These are phyloP conservation scores for Suillus subalutaceus DNA, from an alignment of 768 basidiomycete species.

Conservation along the genomic window DNA sequence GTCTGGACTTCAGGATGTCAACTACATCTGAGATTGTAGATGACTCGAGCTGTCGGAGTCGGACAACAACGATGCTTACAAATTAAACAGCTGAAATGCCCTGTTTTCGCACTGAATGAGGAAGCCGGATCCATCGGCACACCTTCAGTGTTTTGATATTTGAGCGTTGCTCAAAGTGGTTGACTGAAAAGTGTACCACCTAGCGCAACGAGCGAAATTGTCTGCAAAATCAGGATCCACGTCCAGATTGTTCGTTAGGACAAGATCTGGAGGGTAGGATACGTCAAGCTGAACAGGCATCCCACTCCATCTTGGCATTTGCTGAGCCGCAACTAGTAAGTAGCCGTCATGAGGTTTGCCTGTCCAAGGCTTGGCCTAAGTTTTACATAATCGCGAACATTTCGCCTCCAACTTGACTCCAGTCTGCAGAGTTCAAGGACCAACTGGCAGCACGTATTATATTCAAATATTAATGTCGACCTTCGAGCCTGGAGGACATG, in stretches of 20 bases:
- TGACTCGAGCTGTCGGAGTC: too few relatives aligned
- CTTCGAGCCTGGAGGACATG: too few relatives aligned
- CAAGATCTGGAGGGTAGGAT: conserved; percentile 17
- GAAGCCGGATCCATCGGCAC: conserved; percentile 69
- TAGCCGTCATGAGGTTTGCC: not conserved
- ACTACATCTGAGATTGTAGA: too few relatives aligned
- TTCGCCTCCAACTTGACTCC: not conserved
- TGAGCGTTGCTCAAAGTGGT: not conserved
- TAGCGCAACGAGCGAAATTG: conserved; percentile 58
- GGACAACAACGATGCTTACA: too few relatives aligned
- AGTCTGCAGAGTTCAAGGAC: too few relatives aligned
- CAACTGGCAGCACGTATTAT: too few relatives aligned
- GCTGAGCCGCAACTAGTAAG: not conserved
- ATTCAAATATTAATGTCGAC: too few relatives aligned
- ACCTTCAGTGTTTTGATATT: conserved; percentile 47
- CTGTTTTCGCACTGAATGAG: conserved; percentile 75
- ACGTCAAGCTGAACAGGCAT: conserved; percentile 34
- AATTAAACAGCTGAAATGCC: conserved; percentile 54
- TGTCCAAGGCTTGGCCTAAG: not conserved
- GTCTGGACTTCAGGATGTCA: too few relatives aligned
- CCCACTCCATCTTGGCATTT: conserved; percentile 21
- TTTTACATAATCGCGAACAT: not conserved
- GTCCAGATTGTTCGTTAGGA: conserved; percentile 17
- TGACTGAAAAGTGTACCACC: conserved; percentile 45
- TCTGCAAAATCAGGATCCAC: conserved; percentile 27